A percentile compares a stretch with the other conserved stretches of the same genome.
Evolutionary conservation across 768 basidiomycete genomes (phyloP).

Genomic region (Lanmaoa pseudosensibilis): DNA sequence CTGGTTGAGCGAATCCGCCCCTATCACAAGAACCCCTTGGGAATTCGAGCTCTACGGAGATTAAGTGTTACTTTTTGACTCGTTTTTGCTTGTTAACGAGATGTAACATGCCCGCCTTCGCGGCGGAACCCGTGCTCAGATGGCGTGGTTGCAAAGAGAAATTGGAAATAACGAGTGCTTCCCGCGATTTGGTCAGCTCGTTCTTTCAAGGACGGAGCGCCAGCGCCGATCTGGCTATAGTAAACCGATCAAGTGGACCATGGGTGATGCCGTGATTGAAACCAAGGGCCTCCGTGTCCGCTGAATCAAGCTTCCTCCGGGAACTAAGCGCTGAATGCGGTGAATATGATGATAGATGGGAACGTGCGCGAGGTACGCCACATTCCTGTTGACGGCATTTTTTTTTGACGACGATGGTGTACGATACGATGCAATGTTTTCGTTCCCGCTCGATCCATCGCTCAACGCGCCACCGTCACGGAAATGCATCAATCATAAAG

Average conservation of each 20-base stretch:
- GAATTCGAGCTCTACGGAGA: constrained; percentile 70
- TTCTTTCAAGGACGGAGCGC: constrained; percentile 16
- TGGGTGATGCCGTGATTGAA: constrained; percentile 22
- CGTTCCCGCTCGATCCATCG: constrained; percentile 19
- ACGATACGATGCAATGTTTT: neutral
- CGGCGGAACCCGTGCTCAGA: constrained; percentile 18
- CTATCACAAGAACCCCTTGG: constrained; percentile 60
- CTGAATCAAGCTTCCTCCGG: constrained; percentile 17
- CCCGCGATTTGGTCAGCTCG: constrained; percentile 6
- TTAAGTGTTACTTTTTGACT: constrained; percentile 24
- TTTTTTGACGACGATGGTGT: neutral
- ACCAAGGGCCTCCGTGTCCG: neutral
- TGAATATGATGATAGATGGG: constrained; percentile 1
- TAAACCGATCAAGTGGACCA: constrained; percentile 15
- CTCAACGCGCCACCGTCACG: constrained; percentile 15
- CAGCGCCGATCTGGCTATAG: constrained; percentile 22
- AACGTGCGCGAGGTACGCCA: constrained; percentile 16
- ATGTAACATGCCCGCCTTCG: constrained; percentile 21
- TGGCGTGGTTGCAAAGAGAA: constrained; percentile 18
- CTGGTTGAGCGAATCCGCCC: constrained; percentile 66
- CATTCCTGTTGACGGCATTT: constrained; percentile 8
- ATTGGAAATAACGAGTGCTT: constrained; percentile 26
- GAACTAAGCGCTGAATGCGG: neutral
- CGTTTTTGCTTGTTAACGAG: constrained; percentile 12
- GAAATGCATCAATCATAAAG: neutral